Percentiles rank a stretch among this genome's conserved stretches.
Conservation (phyloP, 306 rosid species). For the Cicer judaicum region DNA sequence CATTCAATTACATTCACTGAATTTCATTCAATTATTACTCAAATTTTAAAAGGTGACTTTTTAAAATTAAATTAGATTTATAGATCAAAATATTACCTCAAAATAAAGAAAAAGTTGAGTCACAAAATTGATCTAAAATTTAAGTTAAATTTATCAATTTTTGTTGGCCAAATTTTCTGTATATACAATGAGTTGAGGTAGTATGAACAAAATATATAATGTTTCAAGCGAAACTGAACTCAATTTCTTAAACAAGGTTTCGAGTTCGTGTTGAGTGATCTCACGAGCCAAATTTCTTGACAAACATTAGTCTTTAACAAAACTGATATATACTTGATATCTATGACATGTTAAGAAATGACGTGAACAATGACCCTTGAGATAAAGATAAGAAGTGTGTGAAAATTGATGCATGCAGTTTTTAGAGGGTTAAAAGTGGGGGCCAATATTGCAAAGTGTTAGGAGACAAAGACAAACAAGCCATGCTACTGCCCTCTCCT, state of each 20-base stretch:
- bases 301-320: not conserved
- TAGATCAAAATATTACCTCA: too few relatives aligned
- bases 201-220: too few relatives aligned
- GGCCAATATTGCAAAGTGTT: constrained; percentile 48
- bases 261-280: not conserved
- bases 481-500: constrained; percentile 53
- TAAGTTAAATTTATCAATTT: too few relatives aligned
- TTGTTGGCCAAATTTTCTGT: too few relatives aligned
- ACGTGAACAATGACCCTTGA: not conserved
- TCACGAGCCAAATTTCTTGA: not conserved
- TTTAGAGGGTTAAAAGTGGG: constrained; percentile 27
- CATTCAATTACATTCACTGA: constrained; percentile 5
- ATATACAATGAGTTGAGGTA: too few relatives aligned
- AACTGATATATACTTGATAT: not conserved
- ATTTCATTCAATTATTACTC: constrained; percentile 12
- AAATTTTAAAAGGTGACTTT: not conserved
- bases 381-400: constrained; percentile 28
- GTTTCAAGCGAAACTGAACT: not conserved
- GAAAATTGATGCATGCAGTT: constrained; percentile 29
- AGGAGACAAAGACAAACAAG: constrained; percentile 56
- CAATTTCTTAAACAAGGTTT: not conserved
- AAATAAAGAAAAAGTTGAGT: too few relatives aligned
- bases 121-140: too few relatives aligned
- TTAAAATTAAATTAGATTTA: too few relatives aligned
- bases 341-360: not conserved